phyloP scores from a whole-genome alignment of 2,329 filamentous ascomycete genomes.

The Penicillium rolfsii region DNA sequence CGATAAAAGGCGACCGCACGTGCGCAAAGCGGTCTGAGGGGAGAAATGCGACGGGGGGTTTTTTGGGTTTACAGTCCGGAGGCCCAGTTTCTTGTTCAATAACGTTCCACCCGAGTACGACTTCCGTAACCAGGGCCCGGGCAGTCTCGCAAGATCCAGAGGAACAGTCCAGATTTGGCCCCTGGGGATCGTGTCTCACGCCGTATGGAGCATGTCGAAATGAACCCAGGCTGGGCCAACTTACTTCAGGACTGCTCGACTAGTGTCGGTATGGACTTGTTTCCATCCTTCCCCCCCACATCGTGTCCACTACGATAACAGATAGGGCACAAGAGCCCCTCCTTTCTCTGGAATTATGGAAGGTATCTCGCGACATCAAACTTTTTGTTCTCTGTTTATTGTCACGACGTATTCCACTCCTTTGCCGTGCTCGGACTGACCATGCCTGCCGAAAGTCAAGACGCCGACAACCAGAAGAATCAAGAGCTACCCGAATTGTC shows the following conservation, averaged over 20 bases:
- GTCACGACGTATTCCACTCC: too few relatives aligned
- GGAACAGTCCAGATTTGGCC: constrained; percentile 6
- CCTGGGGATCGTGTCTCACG: constrained; percentile 11
- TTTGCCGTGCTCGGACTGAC: neutral
- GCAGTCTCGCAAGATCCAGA: neutral
- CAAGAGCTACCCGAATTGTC: neutral
- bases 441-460: neutral
- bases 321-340: constrained; percentile 16
- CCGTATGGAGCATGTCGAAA: constrained; percentile 10
- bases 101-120: constrained; percentile 8
- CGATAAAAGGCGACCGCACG: constrained; percentile 27
- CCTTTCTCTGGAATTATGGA: constrained; percentile 11
- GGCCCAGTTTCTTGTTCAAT: neutral
- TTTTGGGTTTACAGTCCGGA: neutral
- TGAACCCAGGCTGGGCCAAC: constrained; percentile 3
- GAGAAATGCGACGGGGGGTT: neutral
- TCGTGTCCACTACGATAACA: constrained; percentile 25
- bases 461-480: neutral
- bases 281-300: constrained; percentile 19
- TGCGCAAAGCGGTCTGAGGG: constrained; percentile 32
- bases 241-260: constrained; percentile 1
- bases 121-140: neutral
- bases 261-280: constrained; percentile 14
- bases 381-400: neutral
- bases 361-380: neutral